Evolutionary conservation across 805 yeast species (phyloP).

Genomic region (Sugiyamaella lignohabitans): DNA sequence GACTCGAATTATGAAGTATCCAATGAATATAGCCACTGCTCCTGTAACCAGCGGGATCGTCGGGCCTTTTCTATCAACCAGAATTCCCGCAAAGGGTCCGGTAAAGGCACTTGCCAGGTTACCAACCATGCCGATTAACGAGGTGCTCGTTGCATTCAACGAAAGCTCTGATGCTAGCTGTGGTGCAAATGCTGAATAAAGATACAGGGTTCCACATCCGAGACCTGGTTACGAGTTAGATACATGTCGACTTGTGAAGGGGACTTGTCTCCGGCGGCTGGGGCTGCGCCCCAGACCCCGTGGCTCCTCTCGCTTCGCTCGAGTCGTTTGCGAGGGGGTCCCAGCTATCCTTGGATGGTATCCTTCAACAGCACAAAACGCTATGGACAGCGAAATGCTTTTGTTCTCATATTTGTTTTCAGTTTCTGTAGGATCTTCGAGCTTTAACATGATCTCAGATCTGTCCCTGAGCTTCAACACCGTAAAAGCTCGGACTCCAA

Average conservation of each 20-base stretch:
- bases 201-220: conserved; percentile 67
- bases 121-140: conserved; percentile 61
- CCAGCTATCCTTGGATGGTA: neutral
- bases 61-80: conserved; percentile 61
- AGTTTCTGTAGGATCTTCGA: no score
- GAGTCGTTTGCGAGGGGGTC: neutral
- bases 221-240: conserved; percentile 36
- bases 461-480: no score
- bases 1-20: conserved; percentile 49
- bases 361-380: neutral
- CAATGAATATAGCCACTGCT: conserved; percentile 41
- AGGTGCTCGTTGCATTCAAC: conserved; percentile 56
- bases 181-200: conserved; percentile 73
- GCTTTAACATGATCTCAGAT: no score
- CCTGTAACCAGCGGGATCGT: conserved; percentile 44
- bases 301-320: neutral
- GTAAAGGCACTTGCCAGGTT: conserved; percentile 55
- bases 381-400: neutral
- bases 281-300: neutral
- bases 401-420: neutral
- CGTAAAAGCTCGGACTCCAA: no score
- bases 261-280: neutral
- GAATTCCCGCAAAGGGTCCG: conserved; percentile 62
- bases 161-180: conserved; percentile 56
- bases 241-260: conserved; percentile 10